These are phyloP conservation scores for Scorias spongiosa DNA, from an alignment of 2,329 filamentous ascomycete genomes.

Conservation along the genomic window DNA sequence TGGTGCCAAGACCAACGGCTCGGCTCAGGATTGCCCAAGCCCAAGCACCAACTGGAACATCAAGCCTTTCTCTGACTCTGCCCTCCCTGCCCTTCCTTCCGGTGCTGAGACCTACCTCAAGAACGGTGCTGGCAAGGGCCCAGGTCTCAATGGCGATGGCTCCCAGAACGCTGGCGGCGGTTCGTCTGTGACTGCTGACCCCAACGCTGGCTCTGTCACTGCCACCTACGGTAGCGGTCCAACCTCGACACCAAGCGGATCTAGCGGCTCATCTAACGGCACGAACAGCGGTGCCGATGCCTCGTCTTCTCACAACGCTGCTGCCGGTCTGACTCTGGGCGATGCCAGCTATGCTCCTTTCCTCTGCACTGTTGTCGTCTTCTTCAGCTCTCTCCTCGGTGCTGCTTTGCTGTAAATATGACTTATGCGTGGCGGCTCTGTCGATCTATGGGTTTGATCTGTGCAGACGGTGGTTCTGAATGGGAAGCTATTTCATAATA, in stretches of 20 bases:
- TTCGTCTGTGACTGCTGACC: slow-evolving; percentile 32
- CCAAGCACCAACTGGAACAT: slow-evolving; percentile 43
- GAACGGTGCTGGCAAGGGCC: slow-evolving; percentile 41
- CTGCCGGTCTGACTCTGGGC: slow-evolving; percentile 27
- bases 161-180: slow-evolving; percentile 40
- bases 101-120: slow-evolving; percentile 42
- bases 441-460: too few species aligned
- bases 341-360: slow-evolving; percentile 36
- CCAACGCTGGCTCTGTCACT: slow-evolving; percentile 35
- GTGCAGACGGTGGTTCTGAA: too few species aligned
- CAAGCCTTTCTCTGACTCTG: slow-evolving; percentile 25
- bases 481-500: too few species aligned
- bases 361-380: slow-evolving; percentile 35
- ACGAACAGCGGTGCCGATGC: slow-evolving; percentile 12
- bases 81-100: slow-evolving; percentile 41
- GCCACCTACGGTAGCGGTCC: slow-evolving; percentile 13
- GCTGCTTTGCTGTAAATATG: slow-evolving; percentile 24
- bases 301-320: slow-evolving; percentile 21
- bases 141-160: slow-evolving; percentile 40
- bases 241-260: slow-evolving; percentile 14
- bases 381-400: slow-evolving; percentile 39
- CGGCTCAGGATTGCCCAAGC: slow-evolving; percentile 38
- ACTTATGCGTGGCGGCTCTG: too few species aligned
- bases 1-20: slow-evolving; percentile 41
- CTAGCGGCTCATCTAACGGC: slow-evolving; percentile 8